These are phyloP conservation scores for Colletotrichum tanaceti DNA, from an alignment of 2,329 filamentous ascomycete species.

Conservation along the genomic window DNA sequence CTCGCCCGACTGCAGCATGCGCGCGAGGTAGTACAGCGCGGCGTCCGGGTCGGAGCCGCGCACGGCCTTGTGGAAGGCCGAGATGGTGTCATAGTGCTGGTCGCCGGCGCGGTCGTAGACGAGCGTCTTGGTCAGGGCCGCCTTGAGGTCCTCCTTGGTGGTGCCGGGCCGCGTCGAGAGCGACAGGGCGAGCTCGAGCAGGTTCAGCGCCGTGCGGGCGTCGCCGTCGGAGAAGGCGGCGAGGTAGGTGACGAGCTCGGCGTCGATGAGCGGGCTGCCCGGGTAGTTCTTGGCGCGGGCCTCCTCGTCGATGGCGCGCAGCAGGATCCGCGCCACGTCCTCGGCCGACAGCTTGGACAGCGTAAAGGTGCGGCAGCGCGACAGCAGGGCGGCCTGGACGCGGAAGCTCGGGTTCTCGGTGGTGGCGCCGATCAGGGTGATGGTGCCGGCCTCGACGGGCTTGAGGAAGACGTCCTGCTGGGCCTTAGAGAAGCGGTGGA, in stretches of 20 bases:
- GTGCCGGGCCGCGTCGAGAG: constrained; percentile 72
- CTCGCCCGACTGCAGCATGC: constrained; percentile 96
- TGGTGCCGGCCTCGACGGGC: constrained; percentile 89
- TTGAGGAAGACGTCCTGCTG: constrained; percentile 96
- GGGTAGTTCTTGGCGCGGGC: constrained; percentile 41
- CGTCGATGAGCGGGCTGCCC: constrained; percentile 73
- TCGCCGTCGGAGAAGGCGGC: constrained; percentile 91
- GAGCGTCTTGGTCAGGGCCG: constrained; percentile 86
- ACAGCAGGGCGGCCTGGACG: constrained; percentile 86
- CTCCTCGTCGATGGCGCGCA: constrained; percentile 78
- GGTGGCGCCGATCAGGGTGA: constrained; percentile 93
- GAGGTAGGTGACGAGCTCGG: constrained; percentile 82
- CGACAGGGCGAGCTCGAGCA: constrained; percentile 89
- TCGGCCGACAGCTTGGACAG: constrained; percentile 78
- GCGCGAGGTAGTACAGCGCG: constrained; percentile 90
- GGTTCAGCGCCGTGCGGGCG: constrained; percentile 90
- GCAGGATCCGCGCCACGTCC: constrained; percentile 78
- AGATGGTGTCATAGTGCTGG: constrained; percentile 98
- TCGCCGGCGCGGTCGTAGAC: constrained; percentile 96
- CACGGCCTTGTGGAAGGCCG: constrained; percentile 95
- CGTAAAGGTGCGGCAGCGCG: constrained; percentile 91
- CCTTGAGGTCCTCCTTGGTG: constrained; percentile 82
- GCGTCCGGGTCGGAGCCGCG: constrained; percentile 89
- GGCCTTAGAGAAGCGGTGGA: constrained; percentile 88
- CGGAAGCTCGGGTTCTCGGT: constrained; percentile 98